A percentile compares a stretch with the other conserved stretches of the same genome.
Conservation (phyloP, 1,284 basidiomycete species). For the Vanrija humicola region DNA sequence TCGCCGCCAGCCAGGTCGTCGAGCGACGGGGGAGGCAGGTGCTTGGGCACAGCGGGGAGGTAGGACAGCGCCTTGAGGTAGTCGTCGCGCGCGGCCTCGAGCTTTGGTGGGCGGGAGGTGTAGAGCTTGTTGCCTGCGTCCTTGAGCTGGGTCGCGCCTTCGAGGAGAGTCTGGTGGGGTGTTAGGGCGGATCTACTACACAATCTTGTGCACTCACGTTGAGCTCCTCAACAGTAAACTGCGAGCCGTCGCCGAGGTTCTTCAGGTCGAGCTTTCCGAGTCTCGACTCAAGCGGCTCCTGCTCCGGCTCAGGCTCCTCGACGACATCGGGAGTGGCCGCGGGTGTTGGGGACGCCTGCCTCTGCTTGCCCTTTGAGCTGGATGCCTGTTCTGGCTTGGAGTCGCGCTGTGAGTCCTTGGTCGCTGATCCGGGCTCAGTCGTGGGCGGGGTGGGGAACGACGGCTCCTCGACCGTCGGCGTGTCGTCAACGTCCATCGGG, state of each 20-base stretch:
- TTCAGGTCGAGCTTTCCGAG: background rate
- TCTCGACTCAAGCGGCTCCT: background rate
- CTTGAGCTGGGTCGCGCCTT: conserved; percentile 29
- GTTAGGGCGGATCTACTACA: background rate
- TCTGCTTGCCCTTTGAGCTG: background rate
- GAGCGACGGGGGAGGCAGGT: conserved; percentile 2
- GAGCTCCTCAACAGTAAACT: background rate
- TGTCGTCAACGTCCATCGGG: too few species aligned
- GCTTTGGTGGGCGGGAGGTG: conserved; percentile 18
- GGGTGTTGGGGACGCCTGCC: background rate
- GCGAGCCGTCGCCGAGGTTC: background rate
- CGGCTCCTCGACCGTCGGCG: too few species aligned
- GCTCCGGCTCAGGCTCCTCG: background rate
- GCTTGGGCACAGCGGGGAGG: conserved; percentile 19
- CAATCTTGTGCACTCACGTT: background rate
- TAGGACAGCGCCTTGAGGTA: conserved; percentile 33
- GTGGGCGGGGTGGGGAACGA: too few species aligned
- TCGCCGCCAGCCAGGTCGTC: background rate
- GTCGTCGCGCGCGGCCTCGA: conserved; percentile 26
- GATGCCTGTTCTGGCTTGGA: background rate
- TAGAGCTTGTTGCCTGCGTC: conserved; percentile 36
- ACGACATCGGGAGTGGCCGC: background rate
- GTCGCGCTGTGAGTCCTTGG: too few species aligned
- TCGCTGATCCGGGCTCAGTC: too few species aligned
- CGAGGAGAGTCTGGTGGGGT: conserved; percentile 20